Conservation (phyloP, 116 monocot genomes). For the Posidonia oceanica region DNA sequence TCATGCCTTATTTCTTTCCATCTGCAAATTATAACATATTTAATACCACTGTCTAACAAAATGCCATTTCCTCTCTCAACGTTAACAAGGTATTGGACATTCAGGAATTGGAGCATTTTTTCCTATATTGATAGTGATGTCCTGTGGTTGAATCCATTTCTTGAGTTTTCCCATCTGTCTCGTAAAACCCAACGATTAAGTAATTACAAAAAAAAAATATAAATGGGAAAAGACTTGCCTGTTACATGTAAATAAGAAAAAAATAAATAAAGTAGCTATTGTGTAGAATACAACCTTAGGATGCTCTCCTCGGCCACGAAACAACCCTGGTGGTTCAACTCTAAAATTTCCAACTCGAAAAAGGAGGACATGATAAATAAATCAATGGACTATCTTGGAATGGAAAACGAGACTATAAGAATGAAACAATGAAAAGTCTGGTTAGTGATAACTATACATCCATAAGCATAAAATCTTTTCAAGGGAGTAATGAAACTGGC, state of each 20-base stretch:
- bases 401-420: too few relatives aligned
- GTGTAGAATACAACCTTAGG: constrained; percentile 54
- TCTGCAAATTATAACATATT: constrained; percentile 28
- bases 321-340: constrained; percentile 97
- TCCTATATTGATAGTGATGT: constrained; percentile 98
- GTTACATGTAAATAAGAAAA: background rate
- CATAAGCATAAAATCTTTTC: too few relatives aligned
- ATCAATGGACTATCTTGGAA: too few relatives aligned
- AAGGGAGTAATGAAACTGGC: too few relatives aligned
- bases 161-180: constrained; percentile 12
- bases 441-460: too few relatives aligned
- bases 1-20: constrained; percentile 97
- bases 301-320: constrained; percentile 98
- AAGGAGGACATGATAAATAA: too few relatives aligned
- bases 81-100: too few relatives aligned
- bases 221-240: background rate
- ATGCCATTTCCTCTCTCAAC: too few relatives aligned
- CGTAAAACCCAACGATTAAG: background rate
- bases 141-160: constrained; percentile 66
- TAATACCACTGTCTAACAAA: background rate
- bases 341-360: constrained; percentile 99
- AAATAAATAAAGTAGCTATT: background rate
- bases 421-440: too few relatives aligned
- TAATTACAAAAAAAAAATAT: background rate
- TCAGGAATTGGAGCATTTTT: constrained; percentile 12